A percentile compares a stretch with the other conserved stretches of the same genome.
These are phyloP conservation scores for Penicillium simplicissimum DNA, from an alignment of 495 filamentous ascomycete species.

Conservation along the genomic window DNA sequence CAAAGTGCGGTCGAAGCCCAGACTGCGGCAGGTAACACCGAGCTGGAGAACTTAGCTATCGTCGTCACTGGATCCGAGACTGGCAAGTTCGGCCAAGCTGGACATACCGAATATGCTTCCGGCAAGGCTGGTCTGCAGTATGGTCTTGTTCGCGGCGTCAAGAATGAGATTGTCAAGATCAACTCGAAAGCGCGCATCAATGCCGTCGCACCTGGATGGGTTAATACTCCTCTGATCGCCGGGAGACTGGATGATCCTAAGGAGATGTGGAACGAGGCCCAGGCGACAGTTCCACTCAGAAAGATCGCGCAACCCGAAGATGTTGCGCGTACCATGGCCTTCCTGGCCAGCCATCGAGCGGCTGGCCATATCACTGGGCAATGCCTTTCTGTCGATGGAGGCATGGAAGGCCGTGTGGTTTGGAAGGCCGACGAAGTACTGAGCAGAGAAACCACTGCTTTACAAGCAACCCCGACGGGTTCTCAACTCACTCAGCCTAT, in stretches of 20 bases:
- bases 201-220: slow-evolving; percentile 48
- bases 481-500: slow-evolving; percentile 29
- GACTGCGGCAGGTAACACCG: slow-evolving; percentile 23
- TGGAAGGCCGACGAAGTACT: slow-evolving; percentile 6
- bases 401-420: slow-evolving; percentile 39
- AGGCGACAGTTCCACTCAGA: slow-evolving; percentile 28
- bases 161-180: slow-evolving; percentile 56
- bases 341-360: slow-evolving; percentile 53
- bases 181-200: slow-evolving; percentile 56
- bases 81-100: slow-evolving; percentile 21
- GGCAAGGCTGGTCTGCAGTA: slow-evolving; percentile 57
- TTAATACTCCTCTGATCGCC: neutral
- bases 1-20: slow-evolving; percentile 39
- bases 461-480: neutral
- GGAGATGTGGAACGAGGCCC: slow-evolving; percentile 28
- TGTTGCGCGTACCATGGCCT: slow-evolving; percentile 53
- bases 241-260: slow-evolving; percentile 5
- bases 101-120: slow-evolving; percentile 45
- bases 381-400: slow-evolving; percentile 51
- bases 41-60: slow-evolving; percentile 52
- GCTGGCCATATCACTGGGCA: slow-evolving; percentile 58
- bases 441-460: neutral
- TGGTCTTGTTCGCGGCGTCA: slow-evolving; percentile 53
- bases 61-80: slow-evolving; percentile 56
- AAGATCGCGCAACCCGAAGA: slow-evolving; percentile 38